Base-by-base conservation (phyloP, 306 rosid genomes). In the Cucurbita maxima region DNA sequence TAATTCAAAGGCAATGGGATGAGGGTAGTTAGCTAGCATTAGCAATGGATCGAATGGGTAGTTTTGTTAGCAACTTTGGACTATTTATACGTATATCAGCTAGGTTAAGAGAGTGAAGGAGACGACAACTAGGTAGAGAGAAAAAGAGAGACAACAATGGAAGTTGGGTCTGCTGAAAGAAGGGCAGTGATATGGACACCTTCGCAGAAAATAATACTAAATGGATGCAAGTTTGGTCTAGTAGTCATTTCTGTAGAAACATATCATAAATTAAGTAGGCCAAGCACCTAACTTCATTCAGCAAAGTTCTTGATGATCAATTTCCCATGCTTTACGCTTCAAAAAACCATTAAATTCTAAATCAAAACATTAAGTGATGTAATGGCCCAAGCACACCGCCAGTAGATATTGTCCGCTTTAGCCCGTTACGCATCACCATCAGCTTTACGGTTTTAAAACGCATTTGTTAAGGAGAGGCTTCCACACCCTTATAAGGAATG, bases 141-240 rank as follows among this genome's bases (percentile, higher is more conserved):
- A 75, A 76, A 78, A 82, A 78, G 71, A 71, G 72, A 81, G 93
- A 87, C 93, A 92, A 58, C 76, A 41, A 81, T 71, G 85, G 86
- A 80, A 84, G 81, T 79, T 88, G 84, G 92, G 98, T 92, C 95
- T 89, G 96, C 80, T 83, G 88, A 92, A 88, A 84, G 84, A 75
- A 74, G 51, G 75, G 75, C 98, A 92, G 18, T 76, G 91, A 88
- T 68, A 74, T 74, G 75, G 87, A 86, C 88, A 84, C 83, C 57
- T 82, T 82, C 77, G 77, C 67, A 86, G 83, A 64, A 50, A 53
- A 77, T 77, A 73, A 79, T 79, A 82, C 87, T 81, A 85, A 77
- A 84, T 86, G 89, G 76, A 81, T 62, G 10, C 44, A 34, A 61
- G 37, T 73, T 45, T 73, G 61, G 52, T 52, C 50, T 37, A 64